Evolutionary conservation across 1,284 basidiomycete genomes (phyloP), one percentile per base, ranked within the genome.

Genomic region (Rhodotorula sp.): DNA sequence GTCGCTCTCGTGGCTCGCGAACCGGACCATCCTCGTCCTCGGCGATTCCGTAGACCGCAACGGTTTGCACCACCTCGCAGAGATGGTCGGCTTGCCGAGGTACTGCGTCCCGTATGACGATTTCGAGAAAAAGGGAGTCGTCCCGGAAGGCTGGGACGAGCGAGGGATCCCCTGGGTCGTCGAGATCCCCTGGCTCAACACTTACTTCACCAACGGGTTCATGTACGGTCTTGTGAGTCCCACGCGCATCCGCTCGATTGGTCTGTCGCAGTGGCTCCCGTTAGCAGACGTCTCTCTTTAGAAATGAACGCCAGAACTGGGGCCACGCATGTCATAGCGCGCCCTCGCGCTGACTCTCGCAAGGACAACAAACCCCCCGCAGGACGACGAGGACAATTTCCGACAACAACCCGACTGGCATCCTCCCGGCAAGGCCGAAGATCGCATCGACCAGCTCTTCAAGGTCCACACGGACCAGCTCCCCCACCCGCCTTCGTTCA

Each of bases 21-120:
- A 77, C 56, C 73, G 76, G 42, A 77, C 77, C 26, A 75, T 78
- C 69, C 71, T 78, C 20, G 37, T 77, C 59, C 62, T 78, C 6
- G 77, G 77, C 42, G 77, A 78, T 66, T 71, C 68, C n/a, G 77
- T 78, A 56, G 77, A 78, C 55, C 74, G 77, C 20, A 78, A 78
- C 58, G 75, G 70, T 0, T 63, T 78, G 26, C 69, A 77, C 24
- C 77, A 78, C 51, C 62, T 75, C 33, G 72, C 72, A 6, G 72
- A 69, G 45, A 70, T 73, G 75, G 29, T 74, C 45, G 70, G 67
- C 24, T 30, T 73, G 42, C 75, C 73, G 54, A 26, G 74, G 53
- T 74, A 75, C 30, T 64, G 69, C 44, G 70, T 74, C 12, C 73
- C 68, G 51, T 74, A 74, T 49, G 66, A 72, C 53, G 72, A 74